Evolutionary conservation across 768 basidiomycete species (phyloP).

Genomic region (Panaeolus papilionaceus): DNA sequence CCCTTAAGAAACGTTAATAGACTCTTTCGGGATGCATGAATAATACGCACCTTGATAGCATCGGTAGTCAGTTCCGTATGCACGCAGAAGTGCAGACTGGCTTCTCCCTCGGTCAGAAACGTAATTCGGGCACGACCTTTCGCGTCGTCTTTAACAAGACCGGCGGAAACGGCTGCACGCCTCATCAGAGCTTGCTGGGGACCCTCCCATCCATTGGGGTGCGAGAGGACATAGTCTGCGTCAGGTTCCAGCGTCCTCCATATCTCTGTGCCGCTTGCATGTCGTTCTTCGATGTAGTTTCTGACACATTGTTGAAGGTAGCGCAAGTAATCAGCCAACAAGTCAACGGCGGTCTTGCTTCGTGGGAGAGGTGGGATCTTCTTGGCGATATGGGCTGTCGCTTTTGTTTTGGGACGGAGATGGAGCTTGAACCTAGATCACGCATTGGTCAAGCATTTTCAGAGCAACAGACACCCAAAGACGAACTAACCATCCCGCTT

Average conservation of each 20-base stretch:
- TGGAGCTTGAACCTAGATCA: slow-evolving; percentile 26
- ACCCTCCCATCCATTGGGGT: slow-evolving; percentile 39
- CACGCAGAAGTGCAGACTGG: slow-evolving; percentile 62
- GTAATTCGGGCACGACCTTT: slow-evolving; percentile 12
- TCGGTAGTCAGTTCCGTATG: slow-evolving; percentile 46
- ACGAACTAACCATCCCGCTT: slow-evolving; percentile 48
- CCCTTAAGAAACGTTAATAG: background rate
- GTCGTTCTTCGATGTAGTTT: slow-evolving; percentile 21
- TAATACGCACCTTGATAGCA: slow-evolving; percentile 31
- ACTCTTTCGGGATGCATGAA: too few species aligned
- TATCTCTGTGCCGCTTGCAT: slow-evolving; percentile 18
- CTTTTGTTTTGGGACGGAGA: slow-evolving; percentile 21
- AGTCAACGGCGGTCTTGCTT: slow-evolving; percentile 36
- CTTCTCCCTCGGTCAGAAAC: slow-evolving; percentile 37
- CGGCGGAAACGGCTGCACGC: slow-evolving; percentile 21
- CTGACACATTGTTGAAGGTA: slow-evolving; percentile 21
- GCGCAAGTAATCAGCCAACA: slow-evolving; percentile 23
- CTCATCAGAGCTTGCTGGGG: slow-evolving; percentile 48
- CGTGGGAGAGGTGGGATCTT: slow-evolving; percentile 35
- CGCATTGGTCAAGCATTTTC: too few species aligned
- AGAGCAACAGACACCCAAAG: slow-evolving; percentile 26
- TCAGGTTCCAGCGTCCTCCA: slow-evolving; percentile 16
- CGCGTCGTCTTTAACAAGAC: slow-evolving; percentile 22
- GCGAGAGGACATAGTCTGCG: slow-evolving; percentile 21
- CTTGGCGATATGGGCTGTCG: slow-evolving; percentile 1